These are phyloP conservation scores for Paraphaeosphaeria sporulosa DNA, from an alignment of 2,329 filamentous ascomycete genomes.

Conservation along the genomic window DNA sequence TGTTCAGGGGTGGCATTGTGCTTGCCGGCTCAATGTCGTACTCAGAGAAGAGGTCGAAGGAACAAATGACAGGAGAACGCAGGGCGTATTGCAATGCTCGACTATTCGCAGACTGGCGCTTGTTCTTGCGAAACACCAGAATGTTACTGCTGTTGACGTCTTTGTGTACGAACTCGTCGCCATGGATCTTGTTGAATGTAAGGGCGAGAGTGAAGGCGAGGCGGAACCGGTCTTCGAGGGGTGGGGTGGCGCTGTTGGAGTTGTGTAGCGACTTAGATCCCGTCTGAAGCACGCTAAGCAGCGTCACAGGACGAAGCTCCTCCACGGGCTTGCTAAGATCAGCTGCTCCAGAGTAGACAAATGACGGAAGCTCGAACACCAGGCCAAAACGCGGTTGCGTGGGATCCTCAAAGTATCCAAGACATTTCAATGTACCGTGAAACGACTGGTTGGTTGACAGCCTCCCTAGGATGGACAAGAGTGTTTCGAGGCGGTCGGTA, in stretches of 20 bases:
- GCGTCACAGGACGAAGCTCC: constrained; percentile 52
- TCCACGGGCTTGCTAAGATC: constrained; percentile 60
- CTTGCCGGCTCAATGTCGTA: constrained; percentile 55
- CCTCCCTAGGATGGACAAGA: constrained; percentile 44
- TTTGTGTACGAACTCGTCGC: constrained; percentile 72
- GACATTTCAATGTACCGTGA: constrained; percentile 62
- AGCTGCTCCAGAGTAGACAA: constrained; percentile 52
- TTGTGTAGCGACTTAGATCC: constrained; percentile 54
- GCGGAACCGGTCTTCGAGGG: constrained; percentile 77
- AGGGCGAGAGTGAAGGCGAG: constrained; percentile 76
- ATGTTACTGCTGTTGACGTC: constrained; percentile 73
- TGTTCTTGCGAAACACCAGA: constrained; percentile 65
- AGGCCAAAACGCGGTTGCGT: constrained; percentile 73
- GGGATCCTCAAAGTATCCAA: constrained; percentile 78
- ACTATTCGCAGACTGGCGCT: constrained; percentile 55
- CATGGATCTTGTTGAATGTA: constrained; percentile 77
- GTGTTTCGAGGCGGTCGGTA: constrained; percentile 53
- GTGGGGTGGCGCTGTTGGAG: constrained; percentile 52
- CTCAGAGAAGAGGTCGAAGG: constrained; percentile 76
- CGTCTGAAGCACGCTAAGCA: constrained; percentile 58
- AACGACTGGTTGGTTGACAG: constrained; percentile 43
- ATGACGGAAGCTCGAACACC: constrained; percentile 74
- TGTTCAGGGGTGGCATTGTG: constrained; percentile 58
- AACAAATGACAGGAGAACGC: constrained; percentile 72
- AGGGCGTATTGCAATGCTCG: constrained; percentile 61